Conservation (phyloP, 2,329 filamentous ascomycete genomes). For the Stylonectria norvegica region DNA sequence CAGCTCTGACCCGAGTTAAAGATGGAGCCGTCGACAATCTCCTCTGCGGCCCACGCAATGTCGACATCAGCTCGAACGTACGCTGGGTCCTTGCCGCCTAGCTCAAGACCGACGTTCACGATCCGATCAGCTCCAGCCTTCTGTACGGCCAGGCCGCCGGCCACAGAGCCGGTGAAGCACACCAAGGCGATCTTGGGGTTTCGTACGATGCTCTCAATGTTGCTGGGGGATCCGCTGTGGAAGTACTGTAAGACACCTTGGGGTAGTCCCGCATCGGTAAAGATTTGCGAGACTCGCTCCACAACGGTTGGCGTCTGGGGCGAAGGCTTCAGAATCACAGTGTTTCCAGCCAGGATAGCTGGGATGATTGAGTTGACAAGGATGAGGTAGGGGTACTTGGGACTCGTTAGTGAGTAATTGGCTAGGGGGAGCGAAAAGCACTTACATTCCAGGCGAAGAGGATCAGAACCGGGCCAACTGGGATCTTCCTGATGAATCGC, state of each 20-base stretch:
- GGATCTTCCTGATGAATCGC: slow-evolving; percentile 83
- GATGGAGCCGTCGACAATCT: slow-evolving; percentile 92
- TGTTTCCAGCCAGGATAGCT: slow-evolving; percentile 85
- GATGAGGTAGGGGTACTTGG: slow-evolving; percentile 87
- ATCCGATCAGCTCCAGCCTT: slow-evolving; percentile 79
- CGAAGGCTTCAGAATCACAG: slow-evolving; percentile 89
- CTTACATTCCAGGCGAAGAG: slow-evolving; percentile 96
- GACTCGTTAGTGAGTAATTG: too few species aligned
- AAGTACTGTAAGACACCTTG: slow-evolving; percentile 85
- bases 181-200: slow-evolving; percentile 74
- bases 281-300: slow-evolving; percentile 75
- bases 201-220: slow-evolving; percentile 75
- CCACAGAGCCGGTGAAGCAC: slow-evolving; percentile 92
- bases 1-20: slow-evolving; percentile 99
- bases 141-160: slow-evolving; percentile 81
- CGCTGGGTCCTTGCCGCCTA: slow-evolving; percentile 92
- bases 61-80: slow-evolving; percentile 86
- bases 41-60: slow-evolving; percentile 82
- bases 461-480: slow-evolving; percentile 84
- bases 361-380: slow-evolving; percentile 90
- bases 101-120: slow-evolving; percentile 81
- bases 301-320: slow-evolving; percentile 91
- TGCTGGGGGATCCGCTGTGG: slow-evolving; percentile 74
- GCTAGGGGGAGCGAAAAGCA: too few species aligned
- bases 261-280: slow-evolving; percentile 77